These are phyloP conservation scores for Rutstroemia sp. DNA, from an alignment of 2,329 filamentous ascomycete species.

Conservation along the genomic window DNA sequence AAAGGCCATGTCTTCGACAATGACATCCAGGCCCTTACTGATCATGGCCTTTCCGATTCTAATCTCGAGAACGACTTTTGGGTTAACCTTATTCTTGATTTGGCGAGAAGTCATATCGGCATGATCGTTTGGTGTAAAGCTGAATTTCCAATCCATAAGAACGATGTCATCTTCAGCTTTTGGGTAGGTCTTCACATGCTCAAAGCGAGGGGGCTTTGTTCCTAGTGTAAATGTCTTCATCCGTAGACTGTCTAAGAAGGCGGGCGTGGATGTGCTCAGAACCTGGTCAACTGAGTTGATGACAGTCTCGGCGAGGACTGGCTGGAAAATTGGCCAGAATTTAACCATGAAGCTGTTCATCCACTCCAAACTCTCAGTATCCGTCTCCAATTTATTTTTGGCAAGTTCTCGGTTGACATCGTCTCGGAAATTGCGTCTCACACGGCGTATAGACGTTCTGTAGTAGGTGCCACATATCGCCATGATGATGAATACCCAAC, in stretches of 20 bases:
- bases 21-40: constrained; percentile 93
- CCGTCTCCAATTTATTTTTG: constrained; percentile 79
- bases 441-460: constrained; percentile 85
- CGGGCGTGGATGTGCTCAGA: constrained; percentile 81
- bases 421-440: constrained; percentile 92
- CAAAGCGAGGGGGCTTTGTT: constrained; percentile 89
- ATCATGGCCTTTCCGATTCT: constrained; percentile 93
- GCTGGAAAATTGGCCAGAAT: constrained; percentile 98
- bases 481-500: constrained; percentile 92
- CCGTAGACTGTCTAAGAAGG: constrained; percentile 87
- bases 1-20: constrained; percentile 96
- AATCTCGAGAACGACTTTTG: constrained; percentile 92
- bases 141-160: constrained; percentile 99
- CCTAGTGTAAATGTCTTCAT: constrained; percentile 91
- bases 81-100: constrained; percentile 91
- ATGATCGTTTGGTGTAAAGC: constrained; percentile 93
- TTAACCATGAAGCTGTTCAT: constrained; percentile 98
- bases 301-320: constrained; percentile 84
- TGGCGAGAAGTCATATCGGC: constrained; percentile 87
- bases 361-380: constrained; percentile 92
- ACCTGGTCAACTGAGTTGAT: constrained; percentile 95
- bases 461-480: constrained; percentile 91
- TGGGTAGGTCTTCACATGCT: constrained; percentile 97
- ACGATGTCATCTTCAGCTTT: constrained; percentile 93
- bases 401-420: constrained; percentile 85